These are phyloP conservation scores for Pascua sp. DNA, from an alignment of 1,284 basidiomycete genomes.

Conservation along the genomic window DNA sequence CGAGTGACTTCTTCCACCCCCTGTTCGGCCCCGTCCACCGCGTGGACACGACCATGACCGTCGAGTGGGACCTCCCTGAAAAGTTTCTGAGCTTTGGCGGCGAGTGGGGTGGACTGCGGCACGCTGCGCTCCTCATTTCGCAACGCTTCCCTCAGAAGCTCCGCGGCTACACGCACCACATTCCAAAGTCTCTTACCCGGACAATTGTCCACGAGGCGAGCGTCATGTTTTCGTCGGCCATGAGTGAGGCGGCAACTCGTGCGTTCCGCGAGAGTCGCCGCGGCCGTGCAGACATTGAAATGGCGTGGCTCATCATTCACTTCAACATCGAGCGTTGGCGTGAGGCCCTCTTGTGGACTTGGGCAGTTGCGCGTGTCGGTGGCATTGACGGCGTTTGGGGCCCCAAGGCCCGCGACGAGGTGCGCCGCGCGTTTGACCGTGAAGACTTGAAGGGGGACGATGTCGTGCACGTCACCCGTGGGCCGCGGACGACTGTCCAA, in stretches of 20 bases:
- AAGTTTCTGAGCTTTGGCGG: conserved; percentile 27
- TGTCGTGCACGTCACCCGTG: conserved; percentile 9
- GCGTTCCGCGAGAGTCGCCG: conserved; percentile 34
- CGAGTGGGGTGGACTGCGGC: conserved; percentile 43
- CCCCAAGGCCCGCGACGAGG: conserved; percentile 20
- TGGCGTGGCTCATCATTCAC: conserved; percentile 35
- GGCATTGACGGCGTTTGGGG: conserved; percentile 32
- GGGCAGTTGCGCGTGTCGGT: conserved; percentile 35
- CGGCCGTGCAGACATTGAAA: conserved; percentile 38
- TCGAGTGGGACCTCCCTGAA: conserved; percentile 19
- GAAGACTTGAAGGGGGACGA: conserved; percentile 6
- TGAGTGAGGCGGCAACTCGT: conserved; percentile 28
- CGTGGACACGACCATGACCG: conserved; percentile 28
- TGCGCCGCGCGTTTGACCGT: conserved; percentile 24
- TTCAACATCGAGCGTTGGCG: conserved; percentile 43
- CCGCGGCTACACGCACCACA: conserved; percentile 39
- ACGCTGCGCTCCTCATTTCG: conserved; percentile 33
- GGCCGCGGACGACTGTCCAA: conserved; percentile 24
- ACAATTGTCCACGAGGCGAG: conserved; percentile 33
- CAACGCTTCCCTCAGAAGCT: conserved; percentile 26
- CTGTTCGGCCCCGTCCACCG: conserved; percentile 34
- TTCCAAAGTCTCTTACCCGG: conserved; percentile 33
- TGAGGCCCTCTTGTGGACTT: conserved; percentile 41
- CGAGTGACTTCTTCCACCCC: conserved; percentile 38
- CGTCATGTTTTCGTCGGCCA: conserved; percentile 32